Evolutionary conservation across 75 land plant genomes (phyloP).

Genomic region (Pinus albicaulis): DNA sequence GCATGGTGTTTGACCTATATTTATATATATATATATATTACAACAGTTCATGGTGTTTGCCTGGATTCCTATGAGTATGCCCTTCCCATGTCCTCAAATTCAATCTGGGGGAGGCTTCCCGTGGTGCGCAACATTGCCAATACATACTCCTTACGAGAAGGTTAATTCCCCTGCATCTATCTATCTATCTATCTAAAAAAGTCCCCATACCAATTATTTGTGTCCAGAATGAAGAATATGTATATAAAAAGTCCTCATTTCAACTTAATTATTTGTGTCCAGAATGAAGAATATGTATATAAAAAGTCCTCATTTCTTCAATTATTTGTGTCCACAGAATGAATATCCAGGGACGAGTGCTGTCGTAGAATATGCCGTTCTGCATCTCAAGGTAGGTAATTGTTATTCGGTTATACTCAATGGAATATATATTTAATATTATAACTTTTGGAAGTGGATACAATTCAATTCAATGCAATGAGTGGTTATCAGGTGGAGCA

Average conservation of each 20-base stretch:
- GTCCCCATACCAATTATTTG: no score
- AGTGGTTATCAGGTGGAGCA: slow-evolving; percentile 40
- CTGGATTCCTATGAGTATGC: slow-evolving; percentile 90
- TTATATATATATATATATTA: not conserved
- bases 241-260: not conserved
- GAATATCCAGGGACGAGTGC: slow-evolving; percentile 61
- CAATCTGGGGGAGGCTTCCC: slow-evolving; percentile 91
- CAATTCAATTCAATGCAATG: not conserved
- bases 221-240: no score
- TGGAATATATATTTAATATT: not conserved
- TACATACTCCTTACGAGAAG: slow-evolving; percentile 66
- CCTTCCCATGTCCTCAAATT: slow-evolving; percentile 74
- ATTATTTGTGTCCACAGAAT: slow-evolving; percentile 16
- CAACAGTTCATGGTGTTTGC: slow-evolving; percentile 80
- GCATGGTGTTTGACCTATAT: no score
- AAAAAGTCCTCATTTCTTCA: not conserved
- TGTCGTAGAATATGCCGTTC: slow-evolving; percentile 90
- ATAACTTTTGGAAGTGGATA: no score
- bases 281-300: no score
- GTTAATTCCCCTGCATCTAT: no score
- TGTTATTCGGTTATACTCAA: no score
- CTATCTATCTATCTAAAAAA: no score
- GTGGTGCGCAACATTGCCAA: slow-evolving; percentile 90
- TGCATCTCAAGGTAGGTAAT: slow-evolving; percentile 90
- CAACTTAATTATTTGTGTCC: not conserved